A percentile compares a stretch with the other conserved stretches of the same genome.
These are phyloP conservation scores for Suhomyces maxii DNA, from an alignment of 1,139 yeast genomes.

Conservation along the genomic window DNA sequence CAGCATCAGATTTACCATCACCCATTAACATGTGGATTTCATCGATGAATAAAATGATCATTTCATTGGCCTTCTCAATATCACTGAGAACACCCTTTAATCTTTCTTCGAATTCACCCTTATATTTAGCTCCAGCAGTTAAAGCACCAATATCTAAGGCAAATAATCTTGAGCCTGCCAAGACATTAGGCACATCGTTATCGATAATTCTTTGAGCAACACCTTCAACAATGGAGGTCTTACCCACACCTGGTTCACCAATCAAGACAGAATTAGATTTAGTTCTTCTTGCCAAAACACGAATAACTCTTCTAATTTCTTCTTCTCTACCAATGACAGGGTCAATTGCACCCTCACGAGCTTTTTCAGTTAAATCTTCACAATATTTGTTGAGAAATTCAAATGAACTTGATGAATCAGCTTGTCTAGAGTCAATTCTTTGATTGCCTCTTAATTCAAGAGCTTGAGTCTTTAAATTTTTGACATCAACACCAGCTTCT, in stretches of 20 bases:
- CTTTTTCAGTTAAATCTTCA: conserved; percentile 87
- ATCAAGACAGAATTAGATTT: conserved; percentile 94
- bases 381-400: conserved; percentile 91
- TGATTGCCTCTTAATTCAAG: conserved; percentile 85
- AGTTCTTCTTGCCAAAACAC: conserved; percentile 92
- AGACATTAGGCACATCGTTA: conserved; percentile 88
- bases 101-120: conserved; percentile 98
- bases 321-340: conserved; percentile 99
- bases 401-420: conserved; percentile 81
- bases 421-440: conserved; percentile 89
- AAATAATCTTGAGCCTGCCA: conserved; percentile 76
- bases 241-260: conserved; percentile 99
- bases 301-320: conserved; percentile 90
- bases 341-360: conserved; percentile 91
- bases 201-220: conserved; percentile 97
- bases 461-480: conserved; percentile 78
- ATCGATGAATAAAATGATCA: conserved; percentile 89
- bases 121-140: conserved; percentile 97
- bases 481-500: conserved; percentile 67
- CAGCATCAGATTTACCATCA: conserved; percentile 92
- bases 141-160: conserved; percentile 93
- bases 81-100: conserved; percentile 94
- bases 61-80: conserved; percentile 80
- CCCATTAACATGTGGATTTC: conserved; percentile 99
- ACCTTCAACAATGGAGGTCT: conserved; percentile 96